A percentile compares a stretch with the other conserved stretches of the same genome.
phyloP scores from a whole-genome alignment of 1,139 yeast species.

The Geotrichum restrictum region DNA sequence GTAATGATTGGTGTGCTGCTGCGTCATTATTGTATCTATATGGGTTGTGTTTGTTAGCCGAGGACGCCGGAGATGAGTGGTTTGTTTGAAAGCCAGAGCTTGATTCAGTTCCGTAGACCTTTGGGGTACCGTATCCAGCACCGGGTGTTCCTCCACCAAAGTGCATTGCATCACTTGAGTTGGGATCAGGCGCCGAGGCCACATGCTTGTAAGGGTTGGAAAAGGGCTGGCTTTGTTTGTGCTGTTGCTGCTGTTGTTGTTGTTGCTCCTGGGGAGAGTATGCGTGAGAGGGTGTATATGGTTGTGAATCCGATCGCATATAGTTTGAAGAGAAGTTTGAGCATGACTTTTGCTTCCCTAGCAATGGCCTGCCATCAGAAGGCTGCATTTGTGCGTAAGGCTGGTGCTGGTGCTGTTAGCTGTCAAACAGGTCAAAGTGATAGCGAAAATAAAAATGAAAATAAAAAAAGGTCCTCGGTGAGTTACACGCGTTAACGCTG shows the following conservation, averaged over 20 bases:
- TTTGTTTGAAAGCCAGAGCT: not conserved
- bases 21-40: not conserved
- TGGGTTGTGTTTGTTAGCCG: not conserved
- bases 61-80: not conserved
- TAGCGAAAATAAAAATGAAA: too few species aligned
- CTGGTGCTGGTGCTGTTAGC: too few species aligned
- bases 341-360: not conserved
- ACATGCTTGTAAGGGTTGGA: not conserved
- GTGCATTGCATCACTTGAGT: constrained; percentile 6
- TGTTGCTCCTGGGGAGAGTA: too few species aligned
- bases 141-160: constrained; percentile 12
- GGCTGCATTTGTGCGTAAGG: not conserved
- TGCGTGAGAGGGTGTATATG: too few species aligned
- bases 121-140: constrained; percentile 8
- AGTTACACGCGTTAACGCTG: too few species aligned
- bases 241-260: constrained; percentile 5
- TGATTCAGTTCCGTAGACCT: constrained; percentile 7
- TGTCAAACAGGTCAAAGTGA: too few species aligned
- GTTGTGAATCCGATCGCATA: constrained; percentile 1
- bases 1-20: not conserved
- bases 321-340: not conserved
- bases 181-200: not conserved
- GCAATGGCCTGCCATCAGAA: not conserved
- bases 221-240: too few species aligned
- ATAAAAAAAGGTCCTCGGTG: not conserved